phyloP scores from a whole-genome alignment of 208 protist species.

The Trypanosoma theileri region DNA sequence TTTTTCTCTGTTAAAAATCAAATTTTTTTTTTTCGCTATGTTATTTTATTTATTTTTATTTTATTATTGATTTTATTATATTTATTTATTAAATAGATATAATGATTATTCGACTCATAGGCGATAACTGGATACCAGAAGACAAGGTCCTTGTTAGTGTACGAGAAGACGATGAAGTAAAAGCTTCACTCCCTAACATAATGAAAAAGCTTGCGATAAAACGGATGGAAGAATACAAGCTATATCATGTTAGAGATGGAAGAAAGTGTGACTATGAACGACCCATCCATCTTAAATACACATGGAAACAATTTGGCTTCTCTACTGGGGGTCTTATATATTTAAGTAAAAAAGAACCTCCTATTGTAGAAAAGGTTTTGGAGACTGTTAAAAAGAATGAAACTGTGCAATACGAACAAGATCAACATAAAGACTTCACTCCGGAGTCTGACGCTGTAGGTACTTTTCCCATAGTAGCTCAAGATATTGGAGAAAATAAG shows the following conservation, averaged over 20 bases:
- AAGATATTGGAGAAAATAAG: neutral
- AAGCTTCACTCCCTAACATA: slow-evolving; percentile 17
- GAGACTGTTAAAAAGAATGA: slow-evolving; percentile 2
- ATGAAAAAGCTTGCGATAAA: slow-evolving; percentile 31
- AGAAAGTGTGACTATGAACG: slow-evolving; percentile 17
- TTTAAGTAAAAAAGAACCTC: slow-evolving; percentile 17
- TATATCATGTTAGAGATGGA: slow-evolving; percentile 11
- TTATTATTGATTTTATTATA: neutral
- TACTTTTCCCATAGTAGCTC: no score
- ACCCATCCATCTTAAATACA: slow-evolving; percentile 4
- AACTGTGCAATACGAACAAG: neutral
- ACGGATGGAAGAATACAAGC: slow-evolving; percentile 16
- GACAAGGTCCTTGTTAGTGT: slow-evolving; percentile 25
- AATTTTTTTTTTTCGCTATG: neutral
- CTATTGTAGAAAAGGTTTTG: neutral
- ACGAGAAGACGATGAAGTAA: slow-evolving; percentile 16
- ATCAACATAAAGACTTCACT: neutral
- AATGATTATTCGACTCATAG: slow-evolving; percentile 33
- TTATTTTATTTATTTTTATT: slow-evolving; percentile 6
- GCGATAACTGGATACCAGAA: slow-evolving; percentile 27
- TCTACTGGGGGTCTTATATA: slow-evolving; percentile 21
- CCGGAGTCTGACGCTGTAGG: no score
- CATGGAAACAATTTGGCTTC: slow-evolving; percentile 26
- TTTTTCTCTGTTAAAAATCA: neutral
- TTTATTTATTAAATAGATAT: neutral